Conservation (phyloP, 805 yeast species). For the Priceomyces medius region DNA sequence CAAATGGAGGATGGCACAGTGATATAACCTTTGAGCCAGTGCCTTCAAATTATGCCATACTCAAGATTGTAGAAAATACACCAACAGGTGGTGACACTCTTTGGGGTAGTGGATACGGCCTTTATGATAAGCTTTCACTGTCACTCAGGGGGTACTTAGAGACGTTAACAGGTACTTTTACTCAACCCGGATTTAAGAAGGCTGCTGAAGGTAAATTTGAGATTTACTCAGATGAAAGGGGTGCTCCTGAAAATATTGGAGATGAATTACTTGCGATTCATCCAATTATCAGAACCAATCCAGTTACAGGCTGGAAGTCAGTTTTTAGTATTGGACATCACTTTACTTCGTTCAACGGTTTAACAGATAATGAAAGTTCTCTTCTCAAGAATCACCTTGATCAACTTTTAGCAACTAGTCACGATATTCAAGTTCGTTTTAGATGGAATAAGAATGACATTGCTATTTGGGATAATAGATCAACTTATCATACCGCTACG, state of each 20-base stretch:
- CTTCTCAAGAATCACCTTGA: constrained; percentile 46
- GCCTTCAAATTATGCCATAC: constrained; percentile 56
- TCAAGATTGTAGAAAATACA: constrained; percentile 53
- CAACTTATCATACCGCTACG: constrained; percentile 28
- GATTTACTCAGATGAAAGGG: constrained; percentile 23
- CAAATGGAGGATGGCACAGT: constrained; percentile 43
- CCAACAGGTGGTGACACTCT: constrained; percentile 54
- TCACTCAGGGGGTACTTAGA: constrained; percentile 23
- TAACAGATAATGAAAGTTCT: constrained; percentile 15
- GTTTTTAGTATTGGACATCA: constrained; percentile 23
- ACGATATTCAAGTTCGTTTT: constrained; percentile 52
- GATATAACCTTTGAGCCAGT: constrained; percentile 56
- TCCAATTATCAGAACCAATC: constrained; percentile 30
- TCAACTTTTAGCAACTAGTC: constrained; percentile 43
- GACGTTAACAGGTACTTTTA: constrained; percentile 8
- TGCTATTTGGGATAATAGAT: constrained; percentile 58
- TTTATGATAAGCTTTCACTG: constrained; percentile 53
- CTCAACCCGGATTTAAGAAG: constrained; percentile 17
- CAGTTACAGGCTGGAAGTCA: constrained; percentile 30
- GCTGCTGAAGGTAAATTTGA: constrained; percentile 31
- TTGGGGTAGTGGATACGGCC: constrained; percentile 54
- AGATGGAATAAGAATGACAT: constrained; percentile 43
- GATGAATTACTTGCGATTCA: constrained; percentile 19
- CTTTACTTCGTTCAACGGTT: constrained; percentile 13
- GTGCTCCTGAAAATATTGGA: constrained; percentile 19